A percentile compares a stretch with the other conserved stretches of the same genome.
Conservation (phyloP, 768 basidiomycete species). For the Lactarius pseudohatsudake region DNA sequence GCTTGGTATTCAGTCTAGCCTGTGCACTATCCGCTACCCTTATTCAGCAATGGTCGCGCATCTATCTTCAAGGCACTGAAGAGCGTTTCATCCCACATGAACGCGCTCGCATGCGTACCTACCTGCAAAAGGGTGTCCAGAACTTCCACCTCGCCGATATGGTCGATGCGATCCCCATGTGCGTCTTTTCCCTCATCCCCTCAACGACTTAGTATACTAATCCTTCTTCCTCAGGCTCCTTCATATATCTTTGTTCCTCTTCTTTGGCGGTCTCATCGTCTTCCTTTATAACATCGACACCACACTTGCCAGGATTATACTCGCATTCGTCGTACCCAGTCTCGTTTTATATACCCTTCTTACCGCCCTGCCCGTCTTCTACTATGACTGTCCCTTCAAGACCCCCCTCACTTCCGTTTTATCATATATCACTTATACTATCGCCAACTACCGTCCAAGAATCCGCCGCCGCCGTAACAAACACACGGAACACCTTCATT, state of each 20-base stretch:
- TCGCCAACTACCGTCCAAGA: background rate
- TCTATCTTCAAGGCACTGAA: conserved; percentile 19
- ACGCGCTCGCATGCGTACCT: conserved; percentile 24
- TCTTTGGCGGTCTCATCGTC: conserved; percentile 17
- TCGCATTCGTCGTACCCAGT: background rate
- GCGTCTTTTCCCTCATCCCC: background rate
- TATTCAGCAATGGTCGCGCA: conserved; percentile 28
- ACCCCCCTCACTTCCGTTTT: conserved; percentile 21
- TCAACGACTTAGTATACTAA: background rate
- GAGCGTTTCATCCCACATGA: conserved; percentile 17
- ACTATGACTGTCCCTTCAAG: conserved; percentile 20
- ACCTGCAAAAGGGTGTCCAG: conserved; percentile 18
- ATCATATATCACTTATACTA: conserved; percentile 9
- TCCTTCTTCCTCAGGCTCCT: conserved; percentile 14
- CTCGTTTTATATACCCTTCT: conserved; percentile 13
- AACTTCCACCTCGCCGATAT: conserved; percentile 20
- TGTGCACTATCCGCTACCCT: conserved; percentile 27
- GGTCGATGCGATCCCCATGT: conserved; percentile 20
- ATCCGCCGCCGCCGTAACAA: background rate
- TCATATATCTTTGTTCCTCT: conserved; percentile 21
- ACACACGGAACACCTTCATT: background rate
- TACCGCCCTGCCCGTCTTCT: conserved; percentile 19
- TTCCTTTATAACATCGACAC: conserved; percentile 11
- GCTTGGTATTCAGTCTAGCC: conserved; percentile 20
- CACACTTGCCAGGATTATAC: conserved; percentile 12